Evolutionary conservation across 1,284 basidiomycete genomes (phyloP).

Genomic region (Irpex lacteus): DNA sequence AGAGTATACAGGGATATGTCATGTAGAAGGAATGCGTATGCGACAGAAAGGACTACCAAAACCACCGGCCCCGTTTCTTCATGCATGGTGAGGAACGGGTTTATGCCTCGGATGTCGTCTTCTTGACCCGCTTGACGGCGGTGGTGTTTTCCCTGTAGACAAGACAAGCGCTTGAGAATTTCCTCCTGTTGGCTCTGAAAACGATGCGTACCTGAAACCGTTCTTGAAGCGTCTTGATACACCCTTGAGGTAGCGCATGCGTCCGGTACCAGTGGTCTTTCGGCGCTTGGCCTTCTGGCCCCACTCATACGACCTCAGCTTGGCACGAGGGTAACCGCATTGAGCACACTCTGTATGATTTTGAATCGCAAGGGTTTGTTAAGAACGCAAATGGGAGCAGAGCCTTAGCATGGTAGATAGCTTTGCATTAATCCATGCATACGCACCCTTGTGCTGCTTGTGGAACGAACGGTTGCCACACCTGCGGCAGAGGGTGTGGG

Average conservation of each 20-base stretch:
- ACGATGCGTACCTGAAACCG: constrained; percentile 73
- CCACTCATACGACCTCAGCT: constrained; percentile 97
- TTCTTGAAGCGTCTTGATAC: constrained; percentile 97
- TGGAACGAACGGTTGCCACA: constrained; percentile 94
- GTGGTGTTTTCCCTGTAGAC: constrained; percentile 75
- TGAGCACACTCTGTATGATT: constrained; percentile 76
- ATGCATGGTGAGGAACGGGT: constrained; percentile 14
- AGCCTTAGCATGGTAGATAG: background rate
- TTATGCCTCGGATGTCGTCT: constrained; percentile 32
- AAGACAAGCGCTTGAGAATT: background rate
- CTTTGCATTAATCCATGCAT: background rate
- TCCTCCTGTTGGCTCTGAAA: constrained; percentile 12
- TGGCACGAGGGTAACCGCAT: constrained; percentile 96
- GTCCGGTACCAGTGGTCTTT: constrained; percentile 97
- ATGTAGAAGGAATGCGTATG: constrained; percentile 20
- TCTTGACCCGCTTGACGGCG: constrained; percentile 59
- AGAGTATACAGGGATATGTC: constrained; percentile 27
- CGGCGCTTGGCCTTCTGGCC: constrained; percentile 98
- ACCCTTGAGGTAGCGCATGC: constrained; percentile 93
- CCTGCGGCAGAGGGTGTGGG: constrained; percentile 95
- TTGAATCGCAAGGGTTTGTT: background rate
- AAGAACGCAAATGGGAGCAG: background rate
- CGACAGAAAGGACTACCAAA: constrained; percentile 19
- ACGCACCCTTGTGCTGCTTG: constrained; percentile 94
- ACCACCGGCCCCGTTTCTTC: constrained; percentile 16